These are phyloP conservation scores for Panicum hallii DNA, from an alignment of 202 grass and related monocot species.

Conservation along the genomic window DNA sequence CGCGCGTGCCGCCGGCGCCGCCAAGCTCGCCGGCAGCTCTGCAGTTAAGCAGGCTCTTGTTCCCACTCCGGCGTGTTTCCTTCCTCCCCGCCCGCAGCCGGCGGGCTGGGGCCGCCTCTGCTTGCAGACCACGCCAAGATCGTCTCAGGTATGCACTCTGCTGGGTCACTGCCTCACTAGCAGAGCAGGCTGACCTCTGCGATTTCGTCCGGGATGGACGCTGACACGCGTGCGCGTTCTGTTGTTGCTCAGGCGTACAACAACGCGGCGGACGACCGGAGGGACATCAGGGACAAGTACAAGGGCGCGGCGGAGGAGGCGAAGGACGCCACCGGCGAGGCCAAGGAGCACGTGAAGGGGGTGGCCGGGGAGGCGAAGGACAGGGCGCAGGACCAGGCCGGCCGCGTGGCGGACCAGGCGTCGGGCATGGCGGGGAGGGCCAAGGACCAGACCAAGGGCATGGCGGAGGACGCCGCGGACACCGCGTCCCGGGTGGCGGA, in stretches of 20 bases:
- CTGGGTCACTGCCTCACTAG: no score
- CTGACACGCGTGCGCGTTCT: background rate
- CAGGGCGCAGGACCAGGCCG: slow-evolving; percentile 23
- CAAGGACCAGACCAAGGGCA: slow-evolving; percentile 37
- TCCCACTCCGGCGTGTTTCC: slow-evolving; percentile 25
- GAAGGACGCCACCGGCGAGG: slow-evolving; percentile 56
- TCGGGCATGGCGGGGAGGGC: slow-evolving; percentile 44
- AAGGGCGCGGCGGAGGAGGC: slow-evolving; percentile 47
- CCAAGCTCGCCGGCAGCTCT: background rate
- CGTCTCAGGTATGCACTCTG: slow-evolving; percentile 58
- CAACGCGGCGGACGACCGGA: slow-evolving; percentile 49
- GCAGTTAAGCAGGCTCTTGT: slow-evolving; percentile 27
- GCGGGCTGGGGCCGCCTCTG: slow-evolving; percentile 57
- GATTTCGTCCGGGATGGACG: background rate
- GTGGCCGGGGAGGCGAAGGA: slow-evolving; percentile 37
- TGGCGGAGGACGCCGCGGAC: slow-evolving; percentile 10
- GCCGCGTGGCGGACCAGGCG: slow-evolving; percentile 34
- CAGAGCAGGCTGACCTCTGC: background rate
- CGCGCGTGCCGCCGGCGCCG: slow-evolving; percentile 37
- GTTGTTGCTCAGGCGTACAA: slow-evolving; percentile 45
- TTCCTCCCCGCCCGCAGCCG: slow-evolving; percentile 34
- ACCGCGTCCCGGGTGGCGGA: slow-evolving; percentile 31
- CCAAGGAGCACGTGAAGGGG: slow-evolving; percentile 56
- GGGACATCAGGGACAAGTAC: slow-evolving; percentile 61
- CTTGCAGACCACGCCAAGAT: slow-evolving; percentile 57